phyloP scores from a whole-genome alignment of 116 monocot genomes.

The Trichopus zeylanicus region DNA sequence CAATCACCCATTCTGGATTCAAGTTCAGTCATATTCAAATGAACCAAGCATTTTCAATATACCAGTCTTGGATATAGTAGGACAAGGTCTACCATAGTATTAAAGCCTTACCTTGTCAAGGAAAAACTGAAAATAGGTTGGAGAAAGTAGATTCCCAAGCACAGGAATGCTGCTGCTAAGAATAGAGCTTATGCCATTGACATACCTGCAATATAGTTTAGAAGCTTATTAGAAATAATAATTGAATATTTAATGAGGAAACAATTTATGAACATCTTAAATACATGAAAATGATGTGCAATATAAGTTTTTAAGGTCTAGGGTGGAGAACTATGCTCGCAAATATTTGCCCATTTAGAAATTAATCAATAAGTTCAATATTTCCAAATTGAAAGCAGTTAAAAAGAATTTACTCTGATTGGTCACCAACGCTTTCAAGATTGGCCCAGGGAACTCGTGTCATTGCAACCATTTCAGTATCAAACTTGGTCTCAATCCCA shows the following conservation, averaged over 20 bases:
- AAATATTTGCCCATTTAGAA: neutral
- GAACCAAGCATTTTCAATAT: no score
- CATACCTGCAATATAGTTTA: conserved; percentile 55
- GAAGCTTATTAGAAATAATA: neutral
- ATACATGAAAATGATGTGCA: neutral
- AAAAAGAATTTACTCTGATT: conserved; percentile 67
- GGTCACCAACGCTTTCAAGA: conserved; percentile 97
- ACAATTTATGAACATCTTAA: neutral
- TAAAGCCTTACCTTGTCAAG: conserved; percentile 64
- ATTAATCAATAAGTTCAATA: neutral
- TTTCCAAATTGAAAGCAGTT: neutral
- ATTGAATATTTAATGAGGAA: neutral
- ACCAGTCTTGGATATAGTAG: no score
- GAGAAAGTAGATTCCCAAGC: conserved; percentile 76
- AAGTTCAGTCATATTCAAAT: no score
- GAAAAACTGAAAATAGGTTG: conserved; percentile 95
- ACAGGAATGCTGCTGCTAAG: conserved; percentile 82
- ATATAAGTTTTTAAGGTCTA: neutral
- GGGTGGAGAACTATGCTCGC: neutral
- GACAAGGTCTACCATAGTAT: neutral
- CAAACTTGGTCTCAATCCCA: conserved; percentile 97
- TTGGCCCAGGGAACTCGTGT: conserved; percentile 93
- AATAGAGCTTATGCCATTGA: conserved; percentile 91
- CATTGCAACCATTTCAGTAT: conserved; percentile 96
- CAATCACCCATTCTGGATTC: no score